phyloP scores from a whole-genome alignment of 73 alveolate species.

The Paraurostyla sp. region DNA sequence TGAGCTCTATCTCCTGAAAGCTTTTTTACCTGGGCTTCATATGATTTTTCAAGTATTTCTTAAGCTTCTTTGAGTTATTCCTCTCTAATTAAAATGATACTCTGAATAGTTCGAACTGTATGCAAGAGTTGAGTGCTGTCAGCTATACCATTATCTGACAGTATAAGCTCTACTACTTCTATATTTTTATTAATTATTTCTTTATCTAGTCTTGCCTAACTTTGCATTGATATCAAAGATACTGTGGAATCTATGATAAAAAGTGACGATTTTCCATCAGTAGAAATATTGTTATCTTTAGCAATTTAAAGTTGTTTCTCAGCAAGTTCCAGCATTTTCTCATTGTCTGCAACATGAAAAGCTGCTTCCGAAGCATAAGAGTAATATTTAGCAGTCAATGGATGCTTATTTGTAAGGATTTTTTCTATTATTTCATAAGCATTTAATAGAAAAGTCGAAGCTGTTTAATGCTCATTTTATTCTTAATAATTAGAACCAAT shows the following conservation, averaged over 20 bases:
- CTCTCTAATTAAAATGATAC: conserved; percentile 26
- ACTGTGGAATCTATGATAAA: conserved; percentile 31
- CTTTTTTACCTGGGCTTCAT: not conserved
- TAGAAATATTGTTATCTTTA: not conserved
- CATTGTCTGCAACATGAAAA: not conserved
- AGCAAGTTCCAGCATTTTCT: not conserved
- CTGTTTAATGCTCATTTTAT: not conserved
- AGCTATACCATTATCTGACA: not conserved
- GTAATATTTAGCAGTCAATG: conserved; percentile 21
- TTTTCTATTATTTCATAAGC: not conserved
- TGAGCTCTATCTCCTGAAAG: conserved; percentile 11
- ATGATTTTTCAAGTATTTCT: not conserved
- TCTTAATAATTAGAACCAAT: conserved; percentile 16
- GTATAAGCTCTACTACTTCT: not conserved
- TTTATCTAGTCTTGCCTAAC: not conserved
- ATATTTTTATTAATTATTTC: not conserved
- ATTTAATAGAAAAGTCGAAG: not conserved
- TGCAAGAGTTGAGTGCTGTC: not conserved
- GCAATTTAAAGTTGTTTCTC: not conserved
- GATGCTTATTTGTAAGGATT: not conserved
- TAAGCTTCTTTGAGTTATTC: not conserved
- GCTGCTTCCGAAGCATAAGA: conserved; percentile 54
- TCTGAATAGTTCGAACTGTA: not conserved
- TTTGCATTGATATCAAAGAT: not conserved
- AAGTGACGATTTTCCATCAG: conserved; percentile 17